Percentiles rank a stretch among this genome's conserved stretches.
phyloP scores from a whole-genome alignment of 306 rosid genomes.

The Rosa lucieae region DNA sequence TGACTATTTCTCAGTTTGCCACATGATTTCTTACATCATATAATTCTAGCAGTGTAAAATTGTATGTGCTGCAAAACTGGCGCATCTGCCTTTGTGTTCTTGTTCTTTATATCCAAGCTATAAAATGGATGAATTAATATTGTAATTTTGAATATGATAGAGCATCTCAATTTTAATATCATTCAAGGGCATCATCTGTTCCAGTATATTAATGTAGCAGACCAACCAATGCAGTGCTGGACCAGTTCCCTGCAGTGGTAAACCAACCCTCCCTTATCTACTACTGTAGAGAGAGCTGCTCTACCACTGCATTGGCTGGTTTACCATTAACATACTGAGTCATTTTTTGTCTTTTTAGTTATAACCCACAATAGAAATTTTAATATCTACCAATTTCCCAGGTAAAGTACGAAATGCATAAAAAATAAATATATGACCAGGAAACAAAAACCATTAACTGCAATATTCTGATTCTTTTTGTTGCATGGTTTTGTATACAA shows the following conservation, averaged over 20 bases:
- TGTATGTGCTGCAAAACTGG: neutral
- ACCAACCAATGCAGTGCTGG: neutral
- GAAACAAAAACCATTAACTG: neutral
- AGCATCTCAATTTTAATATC: neutral
- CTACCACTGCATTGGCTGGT: neutral
- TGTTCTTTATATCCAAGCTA: neutral
- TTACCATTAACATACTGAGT: neutral
- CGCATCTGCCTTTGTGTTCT: neutral
- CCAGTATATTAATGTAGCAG: neutral
- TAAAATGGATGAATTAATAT: neutral
- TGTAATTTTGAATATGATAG: neutral
- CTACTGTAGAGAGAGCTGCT: neutral
- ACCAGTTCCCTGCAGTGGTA: neutral
- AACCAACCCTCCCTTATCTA: neutral
- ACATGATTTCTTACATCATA: neutral
- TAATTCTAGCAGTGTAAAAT: neutral
- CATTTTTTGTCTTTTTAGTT: neutral
- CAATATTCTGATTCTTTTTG: conserved; percentile 1
- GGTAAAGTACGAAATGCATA: neutral
- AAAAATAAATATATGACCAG: neutral
- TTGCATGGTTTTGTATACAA: conserved; percentile 18
- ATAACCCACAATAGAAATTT: neutral
- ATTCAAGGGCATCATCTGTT: neutral
- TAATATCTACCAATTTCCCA: neutral
- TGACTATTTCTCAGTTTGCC: neutral